Base-by-base conservation (phyloP, 192 early-diverging fungal genomes). In the Backusella psychrophila region DNA sequence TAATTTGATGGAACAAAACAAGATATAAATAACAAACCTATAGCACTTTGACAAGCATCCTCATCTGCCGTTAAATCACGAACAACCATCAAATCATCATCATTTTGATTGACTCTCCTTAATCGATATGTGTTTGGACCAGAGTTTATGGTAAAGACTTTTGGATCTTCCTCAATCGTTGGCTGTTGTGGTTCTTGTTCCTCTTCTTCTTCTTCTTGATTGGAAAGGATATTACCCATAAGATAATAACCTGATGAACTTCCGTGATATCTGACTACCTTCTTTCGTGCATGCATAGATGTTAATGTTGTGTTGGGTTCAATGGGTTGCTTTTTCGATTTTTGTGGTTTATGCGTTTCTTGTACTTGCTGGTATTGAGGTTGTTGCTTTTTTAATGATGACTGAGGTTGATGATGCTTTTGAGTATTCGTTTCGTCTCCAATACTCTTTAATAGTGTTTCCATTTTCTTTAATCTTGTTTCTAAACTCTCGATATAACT, bases 401-500 rank as follows among this genome's bases (percentile, higher is more conserved):
- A 59, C 66, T n/a, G 29, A 15, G 66, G 29, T 35, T 35, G 66
- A 36, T 29, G 66, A 67, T 67, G 29, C 19, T 75, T 26, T 36
- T 29, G 66, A 35, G 66, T 9, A 35, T 36, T 67, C 4, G 12
- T 19, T 33, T n/a, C 68, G 36, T 38, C 19, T 69, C 36, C 68
- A 23, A 77, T 69, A 8, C 42, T 66, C 4, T 74, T 72, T 17
- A 81, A 44, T 15, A 81, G 35, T 26, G 56, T 67, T 44, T 81
- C 80, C 80, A 81, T 81, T 21, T 72, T 74, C 46, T 78, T 63
- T 41, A 81, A 66, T 21, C 80, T 42, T 31, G 38, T 39, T 65
- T 81, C 80, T 19, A 81, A 38, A 42, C 70, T 81, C 15, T 77
- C 80, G n/a, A 81, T 81, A 56, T 81, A 79, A 15, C 78, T 79